A percentile compares a stretch with the other conserved stretches of the same genome.
Evolutionary conservation across 495 filamentous ascomycete genomes (phyloP).

Genomic region (Cenococcum geophilum): DNA sequence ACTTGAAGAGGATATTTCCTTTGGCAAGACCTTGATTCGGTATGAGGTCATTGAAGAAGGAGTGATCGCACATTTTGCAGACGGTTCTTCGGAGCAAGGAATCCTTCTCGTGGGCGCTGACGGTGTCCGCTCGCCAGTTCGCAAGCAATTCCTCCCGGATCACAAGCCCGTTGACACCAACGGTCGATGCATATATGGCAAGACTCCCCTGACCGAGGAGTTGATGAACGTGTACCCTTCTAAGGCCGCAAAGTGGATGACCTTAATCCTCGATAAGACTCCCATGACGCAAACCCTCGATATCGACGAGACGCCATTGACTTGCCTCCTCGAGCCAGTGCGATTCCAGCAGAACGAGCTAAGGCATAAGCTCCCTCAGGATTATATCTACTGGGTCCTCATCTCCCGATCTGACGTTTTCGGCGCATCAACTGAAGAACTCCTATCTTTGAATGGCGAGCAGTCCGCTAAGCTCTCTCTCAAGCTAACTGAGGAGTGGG

Average conservation of each 20-base stretch:
- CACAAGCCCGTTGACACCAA: conserved; percentile 30
- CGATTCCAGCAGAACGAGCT: conserved; percentile 22
- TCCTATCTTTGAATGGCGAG: conserved; percentile 8
- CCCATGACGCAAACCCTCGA: conserved; percentile 16
- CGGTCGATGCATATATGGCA: conserved; percentile 31
- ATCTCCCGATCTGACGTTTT: conserved; percentile 17
- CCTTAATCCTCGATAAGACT: conserved; percentile 27
- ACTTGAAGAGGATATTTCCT: conserved; percentile 25
- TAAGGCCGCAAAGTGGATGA: conserved; percentile 28
- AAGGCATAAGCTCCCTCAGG: conserved; percentile 20
- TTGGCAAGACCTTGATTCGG: conserved; percentile 23
- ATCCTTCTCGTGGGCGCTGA: conserved; percentile 52
- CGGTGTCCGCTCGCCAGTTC: conserved; percentile 47
- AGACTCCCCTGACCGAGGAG: conserved; percentile 32
- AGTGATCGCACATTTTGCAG: conserved; percentile 48
- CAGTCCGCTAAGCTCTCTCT: conserved; percentile 13
- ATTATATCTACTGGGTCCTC: conserved; percentile 39
- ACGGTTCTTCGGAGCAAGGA: conserved; percentile 46
- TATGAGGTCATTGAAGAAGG: conserved; percentile 34
- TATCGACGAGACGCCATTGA: conserved; percentile 24
- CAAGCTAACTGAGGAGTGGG: conserved; percentile 19
- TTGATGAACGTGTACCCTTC: conserved; percentile 23
- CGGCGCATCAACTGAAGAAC: conserved; percentile 13
- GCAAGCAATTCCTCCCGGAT: conserved; percentile 35
- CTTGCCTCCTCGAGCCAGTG: conserved; percentile 28